phyloP scores from a whole-genome alignment of 768 basidiomycete species.

The Cantharellus anzutake region DNA sequence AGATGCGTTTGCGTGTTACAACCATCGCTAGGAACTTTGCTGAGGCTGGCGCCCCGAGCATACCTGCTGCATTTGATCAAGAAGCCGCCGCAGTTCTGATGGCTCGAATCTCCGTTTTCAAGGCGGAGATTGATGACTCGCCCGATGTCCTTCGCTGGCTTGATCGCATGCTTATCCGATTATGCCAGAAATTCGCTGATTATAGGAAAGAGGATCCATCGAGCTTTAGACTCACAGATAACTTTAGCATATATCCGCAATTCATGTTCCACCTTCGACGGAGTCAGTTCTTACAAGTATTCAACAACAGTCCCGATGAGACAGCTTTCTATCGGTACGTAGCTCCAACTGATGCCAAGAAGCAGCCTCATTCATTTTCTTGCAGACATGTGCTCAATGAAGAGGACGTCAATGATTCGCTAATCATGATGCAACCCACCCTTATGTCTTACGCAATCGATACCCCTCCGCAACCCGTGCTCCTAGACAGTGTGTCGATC shows the following conservation, averaged over 20 bases:
- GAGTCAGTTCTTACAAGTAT: slow-evolving; percentile 97
- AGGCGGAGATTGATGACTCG: slow-evolving; percentile 95
- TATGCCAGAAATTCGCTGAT: slow-evolving; percentile 99
- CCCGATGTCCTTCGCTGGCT: slow-evolving; percentile 95
- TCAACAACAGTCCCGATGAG: slow-evolving; percentile 99
- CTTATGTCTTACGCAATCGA: slow-evolving; percentile 98
- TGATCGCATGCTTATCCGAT: slow-evolving; percentile 92
- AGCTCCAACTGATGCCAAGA: background rate
- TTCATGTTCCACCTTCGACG: slow-evolving; percentile 99
- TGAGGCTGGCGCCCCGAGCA: slow-evolving; percentile 86
- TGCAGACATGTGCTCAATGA: slow-evolving; percentile 81
- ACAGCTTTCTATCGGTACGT: slow-evolving; percentile 89
- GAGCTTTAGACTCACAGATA: slow-evolving; percentile 82
- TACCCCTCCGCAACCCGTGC: slow-evolving; percentile 73
- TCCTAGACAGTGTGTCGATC: slow-evolving; percentile 94
- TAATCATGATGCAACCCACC: slow-evolving; percentile 99
- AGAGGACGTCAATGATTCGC: slow-evolving; percentile 96
- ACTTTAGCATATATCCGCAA: slow-evolving; percentile 98
- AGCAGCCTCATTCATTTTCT: background rate
- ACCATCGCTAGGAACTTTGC: slow-evolving; percentile 96
- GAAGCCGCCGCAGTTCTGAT: slow-evolving; percentile 95
- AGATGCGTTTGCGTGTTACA: slow-evolving; percentile 88
- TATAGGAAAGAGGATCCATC: slow-evolving; percentile 95
- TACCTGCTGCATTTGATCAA: slow-evolving; percentile 91
- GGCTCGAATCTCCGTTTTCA: slow-evolving; percentile 98